Evolutionary conservation across 176 grass and related monocot genomes (phyloP).

Genomic region (Musa acuminata): DNA sequence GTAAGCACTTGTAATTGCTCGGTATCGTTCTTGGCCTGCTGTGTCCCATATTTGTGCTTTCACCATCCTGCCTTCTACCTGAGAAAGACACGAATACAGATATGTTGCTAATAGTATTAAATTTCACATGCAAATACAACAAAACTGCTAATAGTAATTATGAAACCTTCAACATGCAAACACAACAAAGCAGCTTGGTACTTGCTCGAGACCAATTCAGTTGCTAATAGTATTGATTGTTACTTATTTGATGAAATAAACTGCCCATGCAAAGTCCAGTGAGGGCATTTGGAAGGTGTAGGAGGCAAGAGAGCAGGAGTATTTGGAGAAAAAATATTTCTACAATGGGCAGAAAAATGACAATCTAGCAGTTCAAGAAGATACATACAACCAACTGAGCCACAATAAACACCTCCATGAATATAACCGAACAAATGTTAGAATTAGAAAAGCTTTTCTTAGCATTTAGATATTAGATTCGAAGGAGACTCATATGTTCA

Average conservation of each 20-base stretch:
- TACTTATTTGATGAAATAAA: too few relatives aligned
- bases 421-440: neutral
- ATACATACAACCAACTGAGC: neutral
- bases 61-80: constrained; percentile 70
- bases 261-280: too few relatives aligned
- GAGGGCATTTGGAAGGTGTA: neutral
- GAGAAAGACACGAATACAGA: constrained; percentile 2
- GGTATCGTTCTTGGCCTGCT: constrained; percentile 83
- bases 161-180: neutral
- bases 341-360: neutral
- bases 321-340: neutral
- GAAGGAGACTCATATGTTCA: too few relatives aligned
- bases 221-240: neutral
- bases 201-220: neutral
- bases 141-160: too few relatives aligned
- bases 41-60: constrained; percentile 96
- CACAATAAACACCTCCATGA: neutral
- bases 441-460: too few relatives aligned
- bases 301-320: neutral
- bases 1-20: constrained; percentile 48
- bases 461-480: too few relatives aligned
- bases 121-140: neutral
- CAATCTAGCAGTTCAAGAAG: neutral
- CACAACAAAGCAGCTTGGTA: neutral
- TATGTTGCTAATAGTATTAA: neutral